Evolutionary conservation across 768 basidiomycete genomes (phyloP), one percentile per base, ranked within the genome.

Genomic region (Boletus pseudopeckii): DNA sequence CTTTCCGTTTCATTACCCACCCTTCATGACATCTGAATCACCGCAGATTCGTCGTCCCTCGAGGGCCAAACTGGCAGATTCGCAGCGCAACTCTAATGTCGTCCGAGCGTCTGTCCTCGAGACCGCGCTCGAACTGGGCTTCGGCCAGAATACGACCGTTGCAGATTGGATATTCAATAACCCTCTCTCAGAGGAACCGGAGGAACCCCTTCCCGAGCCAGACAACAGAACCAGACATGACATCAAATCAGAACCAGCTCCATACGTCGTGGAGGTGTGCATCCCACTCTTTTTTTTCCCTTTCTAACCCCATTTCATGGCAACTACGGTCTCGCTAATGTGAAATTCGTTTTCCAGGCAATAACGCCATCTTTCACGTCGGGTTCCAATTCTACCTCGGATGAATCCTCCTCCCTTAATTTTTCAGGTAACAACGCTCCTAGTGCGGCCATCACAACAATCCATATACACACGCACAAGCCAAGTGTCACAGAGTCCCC

Each of bases 41-140:
- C 53, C 20, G 7, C 66, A 62, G 36, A 45, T 57, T 26, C 70
- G 59, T 36, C 67, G 71, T 15, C 71, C 65, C 32, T 60, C 71
- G 9, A 63, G 56, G 52, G 45, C 45, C 1, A 69, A 67, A 38
- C 38, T 18, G 10, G 20, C n/a, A 1, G 44, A 40, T 28, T 4
- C 47, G 1, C 56, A 56, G 20, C 80, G 84, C 38, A 75, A 83
- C 62, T 85, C 85, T 1, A 80, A 75, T 67, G 66, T 78, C 14
- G 73, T 89, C 18, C 79, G 88, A 15, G 86, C 88, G 1, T 88
- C 86, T 15, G 86, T 90, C 22, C 79, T 89, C 38, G 86, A 90
- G 62, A 84, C 77, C 7, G 88, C 87, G 7, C 75, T 89, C 37
- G 74, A 86, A 64, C 78, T 90, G 13, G 88, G 88, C 4, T 64